A percentile compares a stretch with the other conserved stretches of the same genome.
These are phyloP conservation scores for Kwoniella newhampshirensis DNA, from an alignment of 768 basidiomycete genomes.

Conservation along the genomic window DNA sequence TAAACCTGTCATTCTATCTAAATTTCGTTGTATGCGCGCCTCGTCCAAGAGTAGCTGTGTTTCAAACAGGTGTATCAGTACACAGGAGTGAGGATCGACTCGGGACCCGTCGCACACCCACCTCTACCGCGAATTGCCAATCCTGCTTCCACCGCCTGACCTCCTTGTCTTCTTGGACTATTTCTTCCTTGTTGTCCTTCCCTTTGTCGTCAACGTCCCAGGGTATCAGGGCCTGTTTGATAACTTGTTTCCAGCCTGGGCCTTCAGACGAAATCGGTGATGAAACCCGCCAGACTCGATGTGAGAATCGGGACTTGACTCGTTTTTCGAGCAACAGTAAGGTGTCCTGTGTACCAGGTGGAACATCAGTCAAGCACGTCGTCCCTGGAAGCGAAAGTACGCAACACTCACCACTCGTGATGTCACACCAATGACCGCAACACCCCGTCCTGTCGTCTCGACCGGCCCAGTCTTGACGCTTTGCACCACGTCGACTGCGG, in stretches of 20 bases:
- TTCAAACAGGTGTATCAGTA: not conserved
- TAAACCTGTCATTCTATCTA: conserved; percentile 39
- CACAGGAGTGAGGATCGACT: too few relatives aligned
- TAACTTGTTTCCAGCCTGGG: conserved; percentile 57
- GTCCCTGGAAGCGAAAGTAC: conserved; percentile 1
- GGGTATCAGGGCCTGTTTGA: conserved; percentile 55
- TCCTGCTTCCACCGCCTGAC: conserved; percentile 61
- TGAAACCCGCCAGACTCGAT: conserved; percentile 76
- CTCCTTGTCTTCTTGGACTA: conserved; percentile 17
- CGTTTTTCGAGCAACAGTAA: conserved; percentile 89
- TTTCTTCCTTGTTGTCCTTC: conserved; percentile 26
- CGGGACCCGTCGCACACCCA: conserved; percentile 29
- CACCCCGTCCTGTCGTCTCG: conserved; percentile 61
- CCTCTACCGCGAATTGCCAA: conserved; percentile 65
- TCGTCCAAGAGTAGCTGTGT: conserved; percentile 26
- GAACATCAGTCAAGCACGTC: not conserved
- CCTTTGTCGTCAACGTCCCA: too few relatives aligned
- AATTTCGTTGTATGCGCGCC: conserved; percentile 16
- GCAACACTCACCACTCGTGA: conserved; percentile 61
- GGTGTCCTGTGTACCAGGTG: conserved; percentile 70
- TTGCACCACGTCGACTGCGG: conserved; percentile 79
- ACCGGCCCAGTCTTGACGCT: conserved; percentile 60
- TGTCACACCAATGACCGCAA: conserved; percentile 84
- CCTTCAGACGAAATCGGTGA: conserved; percentile 62
- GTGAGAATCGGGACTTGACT: conserved; percentile 96